Percentiles rank a stretch among this genome's conserved stretches.
Conservation (phyloP, 345 rosid genomes). For the Zanthoxylum bungeanum region DNA sequence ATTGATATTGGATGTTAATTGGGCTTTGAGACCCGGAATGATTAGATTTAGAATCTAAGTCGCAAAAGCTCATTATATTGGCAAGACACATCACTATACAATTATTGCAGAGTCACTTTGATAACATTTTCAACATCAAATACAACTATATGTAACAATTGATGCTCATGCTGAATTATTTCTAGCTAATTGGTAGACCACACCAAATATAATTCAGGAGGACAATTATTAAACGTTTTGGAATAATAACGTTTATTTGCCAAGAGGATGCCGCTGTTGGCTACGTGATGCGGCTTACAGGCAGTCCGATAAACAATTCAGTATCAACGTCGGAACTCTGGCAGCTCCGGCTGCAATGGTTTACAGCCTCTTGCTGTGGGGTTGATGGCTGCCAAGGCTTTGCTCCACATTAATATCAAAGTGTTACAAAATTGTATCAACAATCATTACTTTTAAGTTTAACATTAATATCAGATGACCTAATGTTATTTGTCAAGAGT, state of each 20-base stretch:
- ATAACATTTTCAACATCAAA: not conserved
- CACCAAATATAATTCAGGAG: not conserved
- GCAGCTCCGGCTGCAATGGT: constrained; percentile 15
- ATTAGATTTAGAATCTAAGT: too few relatives aligned
- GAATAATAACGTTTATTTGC: not conserved
- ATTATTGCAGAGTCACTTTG: not conserved
- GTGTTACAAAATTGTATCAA: not conserved
- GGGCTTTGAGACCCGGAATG: too few relatives aligned
- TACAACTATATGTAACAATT: not conserved
- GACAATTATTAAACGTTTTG: not conserved
- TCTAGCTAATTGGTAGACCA: not conserved
- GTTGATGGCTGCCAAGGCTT: constrained; percentile 20
- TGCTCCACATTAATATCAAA: not conserved
- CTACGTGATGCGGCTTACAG: constrained; percentile 16
- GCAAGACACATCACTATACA: not conserved
- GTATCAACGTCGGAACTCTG: constrained; percentile 46
- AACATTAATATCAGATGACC: too few relatives aligned
- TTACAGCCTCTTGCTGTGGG: constrained; percentile 13
- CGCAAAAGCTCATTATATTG: too few relatives aligned
- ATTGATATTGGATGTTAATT: too few relatives aligned
- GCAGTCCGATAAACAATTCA: constrained; percentile 44
- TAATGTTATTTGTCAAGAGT: too few relatives aligned
- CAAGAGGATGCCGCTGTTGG: not conserved
- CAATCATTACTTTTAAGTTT: too few relatives aligned
- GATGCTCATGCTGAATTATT: not conserved